A percentile compares a stretch with the other conserved stretches of the same genome.
Conservation (phyloP, 179 eudicot genomes). For the Camellia oleifera region DNA sequence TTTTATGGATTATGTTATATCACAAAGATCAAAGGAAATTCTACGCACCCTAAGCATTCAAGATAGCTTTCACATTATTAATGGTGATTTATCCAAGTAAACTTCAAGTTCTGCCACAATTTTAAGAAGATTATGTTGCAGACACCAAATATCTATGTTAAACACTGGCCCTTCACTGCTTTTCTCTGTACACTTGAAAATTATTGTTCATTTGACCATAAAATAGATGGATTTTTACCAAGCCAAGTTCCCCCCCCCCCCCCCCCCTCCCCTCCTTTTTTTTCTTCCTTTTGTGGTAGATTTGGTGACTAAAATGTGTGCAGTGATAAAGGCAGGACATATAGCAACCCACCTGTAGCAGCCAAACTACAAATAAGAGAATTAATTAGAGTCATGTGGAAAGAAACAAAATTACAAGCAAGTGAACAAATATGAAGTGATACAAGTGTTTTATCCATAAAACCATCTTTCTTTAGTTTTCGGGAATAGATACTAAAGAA, state of each 20-base stretch:
- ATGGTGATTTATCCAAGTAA: background rate
- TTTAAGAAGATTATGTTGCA: background rate
- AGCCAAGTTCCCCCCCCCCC: background rate
- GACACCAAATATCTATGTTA: background rate
- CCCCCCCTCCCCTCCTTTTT: background rate
- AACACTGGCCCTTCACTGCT: background rate
- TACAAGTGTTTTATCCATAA: background rate
- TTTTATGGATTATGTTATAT: background rate
- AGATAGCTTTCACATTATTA: background rate
- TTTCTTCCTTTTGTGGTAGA: background rate
- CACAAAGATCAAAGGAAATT: background rate
- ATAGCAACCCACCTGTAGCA: background rate
- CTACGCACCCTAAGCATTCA: background rate
- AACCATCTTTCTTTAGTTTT: background rate
- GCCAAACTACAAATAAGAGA: background rate
- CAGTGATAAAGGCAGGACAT: background rate
- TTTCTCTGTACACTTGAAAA: background rate
- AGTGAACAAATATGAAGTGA: background rate
- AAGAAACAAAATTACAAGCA: background rate
- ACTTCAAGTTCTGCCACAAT: background rate
- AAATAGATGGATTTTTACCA: background rate
- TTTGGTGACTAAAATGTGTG: background rate
- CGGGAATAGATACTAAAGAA: background rate
- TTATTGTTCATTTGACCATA: background rate
- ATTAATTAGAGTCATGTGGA: background rate